These are phyloP conservation scores for Candida incommunis DNA, from an alignment of 805 yeast genomes.

Conservation along the genomic window DNA sequence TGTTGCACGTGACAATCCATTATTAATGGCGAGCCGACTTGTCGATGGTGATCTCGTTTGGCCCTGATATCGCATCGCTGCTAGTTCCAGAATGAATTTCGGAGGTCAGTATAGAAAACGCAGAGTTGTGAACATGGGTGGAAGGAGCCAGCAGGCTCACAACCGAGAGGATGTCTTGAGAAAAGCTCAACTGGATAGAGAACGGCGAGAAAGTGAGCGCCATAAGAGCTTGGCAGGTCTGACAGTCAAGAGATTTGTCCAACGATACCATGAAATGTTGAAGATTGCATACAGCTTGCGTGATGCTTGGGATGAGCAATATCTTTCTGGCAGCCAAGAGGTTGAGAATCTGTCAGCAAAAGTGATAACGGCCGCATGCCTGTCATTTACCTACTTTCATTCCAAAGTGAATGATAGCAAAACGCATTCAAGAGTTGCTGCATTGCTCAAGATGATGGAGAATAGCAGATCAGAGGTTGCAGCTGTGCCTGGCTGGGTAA, in stretches of 20 bases:
- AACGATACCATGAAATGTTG: slow-evolving; percentile 26
- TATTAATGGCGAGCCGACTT: too few relatives aligned
- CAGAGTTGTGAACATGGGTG: slow-evolving; percentile 51
- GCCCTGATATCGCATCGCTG: too few relatives aligned
- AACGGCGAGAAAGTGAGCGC: slow-evolving; percentile 44
- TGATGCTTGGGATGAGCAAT: slow-evolving; percentile 17
- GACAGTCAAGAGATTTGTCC: slow-evolving; percentile 35
- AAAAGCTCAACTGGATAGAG: slow-evolving; percentile 52
- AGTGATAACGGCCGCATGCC: slow-evolving; percentile 5
- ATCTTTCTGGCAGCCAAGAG: slow-evolving; percentile 9
- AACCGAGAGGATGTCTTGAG: slow-evolving; percentile 36
- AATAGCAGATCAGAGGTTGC: not conserved
- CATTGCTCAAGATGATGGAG: not conserved
- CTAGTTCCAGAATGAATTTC: slow-evolving; percentile 40
- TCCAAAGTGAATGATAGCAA: slow-evolving; percentile 4
- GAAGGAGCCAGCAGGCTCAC: slow-evolving; percentile 25
- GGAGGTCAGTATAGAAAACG: slow-evolving; percentile 49
- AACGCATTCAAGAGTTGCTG: not conserved
- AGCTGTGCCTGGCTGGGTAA: not conserved
- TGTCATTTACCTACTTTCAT: slow-evolving; percentile 7
- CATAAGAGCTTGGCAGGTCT: slow-evolving; percentile 34
- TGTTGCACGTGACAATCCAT: too few relatives aligned
- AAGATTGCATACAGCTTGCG: slow-evolving; percentile 18
- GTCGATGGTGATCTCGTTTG: too few relatives aligned
- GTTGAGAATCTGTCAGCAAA: slow-evolving; percentile 5